These are phyloP conservation scores for Mortierella antarctica DNA, from an alignment of 192 early-diverging fungal genomes.

Conservation along the genomic window DNA sequence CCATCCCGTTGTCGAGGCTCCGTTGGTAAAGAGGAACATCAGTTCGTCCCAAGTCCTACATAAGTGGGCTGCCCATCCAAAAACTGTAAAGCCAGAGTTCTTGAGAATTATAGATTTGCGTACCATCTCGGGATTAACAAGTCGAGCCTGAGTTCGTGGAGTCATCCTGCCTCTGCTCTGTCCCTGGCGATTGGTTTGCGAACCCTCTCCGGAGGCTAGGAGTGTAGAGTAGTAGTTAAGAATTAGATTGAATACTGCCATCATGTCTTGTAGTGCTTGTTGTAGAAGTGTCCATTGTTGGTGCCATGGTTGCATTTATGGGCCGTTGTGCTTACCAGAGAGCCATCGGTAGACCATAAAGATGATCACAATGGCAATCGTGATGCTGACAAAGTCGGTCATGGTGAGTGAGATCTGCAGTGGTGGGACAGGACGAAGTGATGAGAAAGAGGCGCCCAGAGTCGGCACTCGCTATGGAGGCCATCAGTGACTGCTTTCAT, in stretches of 20 bases:
- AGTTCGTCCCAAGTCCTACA: neutral
- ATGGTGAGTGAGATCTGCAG: constrained; percentile 28
- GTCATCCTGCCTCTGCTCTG: constrained; percentile 48
- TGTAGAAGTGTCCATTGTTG: neutral
- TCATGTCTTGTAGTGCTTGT: neutral
- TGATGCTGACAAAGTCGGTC: constrained; percentile 70
- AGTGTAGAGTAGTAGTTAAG: neutral
- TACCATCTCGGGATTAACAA: constrained; percentile 54
- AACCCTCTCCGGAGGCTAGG: constrained; percentile 39
- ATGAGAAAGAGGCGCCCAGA: neutral
- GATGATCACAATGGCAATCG: constrained; percentile 68
- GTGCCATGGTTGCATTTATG: neutral
- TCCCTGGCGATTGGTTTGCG: constrained; percentile 29
- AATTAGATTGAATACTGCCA: neutral
- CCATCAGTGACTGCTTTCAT: no score
- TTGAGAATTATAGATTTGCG: neutral
- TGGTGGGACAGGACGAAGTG: neutral
- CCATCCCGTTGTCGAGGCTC: no score
- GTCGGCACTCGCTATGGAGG: neutral
- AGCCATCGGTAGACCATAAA: constrained; percentile 68
- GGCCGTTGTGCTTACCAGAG: constrained; percentile 49
- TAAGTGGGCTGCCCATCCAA: neutral
- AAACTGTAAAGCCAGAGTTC: neutral
- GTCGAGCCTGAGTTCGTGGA: constrained; percentile 25
- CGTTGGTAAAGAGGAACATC: neutral